Base-by-base conservation (phyloP, 208 protist species). In the Wallacemonas sp. region DNA sequence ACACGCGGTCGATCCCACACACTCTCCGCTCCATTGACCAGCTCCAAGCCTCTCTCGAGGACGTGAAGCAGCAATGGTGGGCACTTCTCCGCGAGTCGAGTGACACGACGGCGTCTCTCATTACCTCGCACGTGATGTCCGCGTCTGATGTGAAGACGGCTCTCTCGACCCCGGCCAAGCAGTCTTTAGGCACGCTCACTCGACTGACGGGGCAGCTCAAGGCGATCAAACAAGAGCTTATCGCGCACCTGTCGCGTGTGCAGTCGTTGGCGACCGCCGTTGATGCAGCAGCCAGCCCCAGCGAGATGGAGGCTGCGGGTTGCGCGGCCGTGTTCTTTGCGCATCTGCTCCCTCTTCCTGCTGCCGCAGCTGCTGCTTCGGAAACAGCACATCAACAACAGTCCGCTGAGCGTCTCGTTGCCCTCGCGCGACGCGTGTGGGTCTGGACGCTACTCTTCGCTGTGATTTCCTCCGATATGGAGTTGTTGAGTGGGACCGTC, bases 201-300 rank as follows among this genome's bases (percentile, higher is more conserved):
- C 36, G 27, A 3, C 8, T 89, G n/a, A 61, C 76, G 11, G 85
- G 78, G 26, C 88, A 94, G 67, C 38, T 92, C 56, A 89, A 87
- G 44, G 70, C 80, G 0, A 57, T 94, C 21, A 87, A 90, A 55
- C 83, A 90, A 70, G 85, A 94, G 52, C 63, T 94, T 24, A 48
- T 88, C 1, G 61, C 74, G 2, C 76, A 81, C 32, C 44, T 80
- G 26, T 30, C 24, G 43, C 44, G 12, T 26, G 32, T 46, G 19
- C 3, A 29, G 43, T 65, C 61, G 21, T 67, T 68, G 64, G 56
- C 62, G 56, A 33, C 30, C 43, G 17, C 69, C 11, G 33, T 39
- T 44, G n/a, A 47, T n/a, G n/a, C 11, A 16, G 19, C 39, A n/a
- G n/a, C n/a, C n/a, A n/a, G n/a, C n/a, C n/a, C n/a, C n/a, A n/a